These are phyloP conservation scores for Gossypium davidsonii DNA, from an alignment of 441 rosid genomes.

Conservation along the genomic window DNA sequence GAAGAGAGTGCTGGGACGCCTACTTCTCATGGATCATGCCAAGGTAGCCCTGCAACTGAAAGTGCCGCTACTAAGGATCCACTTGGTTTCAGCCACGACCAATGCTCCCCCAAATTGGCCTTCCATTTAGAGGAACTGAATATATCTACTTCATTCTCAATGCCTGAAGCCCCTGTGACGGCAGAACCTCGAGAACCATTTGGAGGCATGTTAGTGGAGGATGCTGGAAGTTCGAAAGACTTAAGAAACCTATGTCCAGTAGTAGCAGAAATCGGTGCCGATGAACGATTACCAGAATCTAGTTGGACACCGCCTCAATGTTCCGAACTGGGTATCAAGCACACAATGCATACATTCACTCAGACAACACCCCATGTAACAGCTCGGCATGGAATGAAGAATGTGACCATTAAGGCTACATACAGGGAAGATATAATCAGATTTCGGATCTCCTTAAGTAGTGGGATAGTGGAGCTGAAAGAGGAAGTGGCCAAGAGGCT, in stretches of 20 bases:
- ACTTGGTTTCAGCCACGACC: slow-evolving; percentile 23
- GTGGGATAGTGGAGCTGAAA: slow-evolving; percentile 49
- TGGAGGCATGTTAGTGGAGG: slow-evolving; percentile 61
- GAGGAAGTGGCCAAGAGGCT: slow-evolving; percentile 83
- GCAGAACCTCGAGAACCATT: slow-evolving; percentile 40
- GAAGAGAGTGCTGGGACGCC: slow-evolving; percentile 69
- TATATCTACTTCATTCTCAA: slow-evolving; percentile 31
- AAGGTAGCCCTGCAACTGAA: slow-evolving; percentile 49
- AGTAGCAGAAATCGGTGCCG: slow-evolving; percentile 36
- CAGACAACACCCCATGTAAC: slow-evolving; percentile 14
- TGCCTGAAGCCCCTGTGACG: slow-evolving; percentile 31
- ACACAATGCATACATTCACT: slow-evolving; percentile 17
- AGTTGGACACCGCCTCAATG: slow-evolving; percentile 35
- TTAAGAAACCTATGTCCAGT: slow-evolving; percentile 62
- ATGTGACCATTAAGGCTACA: slow-evolving; percentile 61
- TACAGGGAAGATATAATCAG: slow-evolving; percentile 78
- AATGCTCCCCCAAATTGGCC: slow-evolving; percentile 27
- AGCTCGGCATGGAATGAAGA: slow-evolving; percentile 34
- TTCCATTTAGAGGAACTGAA: slow-evolving; percentile 20
- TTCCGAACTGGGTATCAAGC: slow-evolving; percentile 29
- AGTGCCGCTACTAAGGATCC: slow-evolving; percentile 32
- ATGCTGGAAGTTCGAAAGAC: slow-evolving; percentile 82
- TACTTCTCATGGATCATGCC: slow-evolving; percentile 73
- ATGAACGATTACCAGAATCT: slow-evolving; percentile 45
- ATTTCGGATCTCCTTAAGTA: slow-evolving; percentile 49